Percentiles rank a stretch among this genome's conserved stretches.
These are phyloP conservation scores for Yamadazyma kitorensis DNA, from an alignment of 805 yeast genomes.

Conservation along the genomic window DNA sequence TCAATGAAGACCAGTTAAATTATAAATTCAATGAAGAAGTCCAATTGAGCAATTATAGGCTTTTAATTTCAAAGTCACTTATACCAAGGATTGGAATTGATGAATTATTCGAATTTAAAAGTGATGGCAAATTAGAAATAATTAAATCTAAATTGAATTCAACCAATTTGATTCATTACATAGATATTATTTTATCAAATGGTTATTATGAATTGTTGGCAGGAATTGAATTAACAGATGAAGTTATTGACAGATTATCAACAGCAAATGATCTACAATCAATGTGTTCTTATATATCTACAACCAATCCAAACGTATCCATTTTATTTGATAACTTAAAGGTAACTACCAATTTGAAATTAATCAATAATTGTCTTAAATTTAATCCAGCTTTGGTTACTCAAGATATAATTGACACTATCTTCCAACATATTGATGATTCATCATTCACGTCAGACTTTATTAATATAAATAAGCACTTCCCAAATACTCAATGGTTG, in stretches of 20 bases:
- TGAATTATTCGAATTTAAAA: constrained; percentile 8
- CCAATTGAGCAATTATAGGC: constrained; percentile 6
- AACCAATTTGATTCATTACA: constrained; percentile 2
- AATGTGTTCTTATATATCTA: constrained; percentile 1
- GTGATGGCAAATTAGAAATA: constrained; percentile 3
- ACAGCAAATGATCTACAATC: background rate
- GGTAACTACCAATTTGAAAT: constrained; percentile 1
- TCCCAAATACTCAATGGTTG: constrained; percentile 44
- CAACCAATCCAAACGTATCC: background rate
- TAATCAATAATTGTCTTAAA: constrained; percentile 4
- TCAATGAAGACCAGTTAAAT: constrained; percentile 9
- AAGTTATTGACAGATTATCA: constrained; percentile 3
- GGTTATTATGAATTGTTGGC: constrained; percentile 5
- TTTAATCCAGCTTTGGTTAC: constrained; percentile 1
- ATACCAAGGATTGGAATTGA: constrained; percentile 5
- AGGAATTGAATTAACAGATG: constrained; percentile 7
- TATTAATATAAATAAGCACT: constrained; percentile 6
- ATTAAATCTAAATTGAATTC: constrained; percentile 6
- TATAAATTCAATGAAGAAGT: constrained; percentile 7
- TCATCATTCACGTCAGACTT: background rate
- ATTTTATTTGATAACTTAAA: background rate
- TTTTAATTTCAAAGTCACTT: constrained; percentile 1
- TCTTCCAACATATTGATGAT: background rate
- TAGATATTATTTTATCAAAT: constrained; percentile 4
- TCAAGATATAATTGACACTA: background rate